Base-by-base conservation (phyloP, 495 filamentous ascomycete genomes). In the Aspergillus kassunensis region DNA sequence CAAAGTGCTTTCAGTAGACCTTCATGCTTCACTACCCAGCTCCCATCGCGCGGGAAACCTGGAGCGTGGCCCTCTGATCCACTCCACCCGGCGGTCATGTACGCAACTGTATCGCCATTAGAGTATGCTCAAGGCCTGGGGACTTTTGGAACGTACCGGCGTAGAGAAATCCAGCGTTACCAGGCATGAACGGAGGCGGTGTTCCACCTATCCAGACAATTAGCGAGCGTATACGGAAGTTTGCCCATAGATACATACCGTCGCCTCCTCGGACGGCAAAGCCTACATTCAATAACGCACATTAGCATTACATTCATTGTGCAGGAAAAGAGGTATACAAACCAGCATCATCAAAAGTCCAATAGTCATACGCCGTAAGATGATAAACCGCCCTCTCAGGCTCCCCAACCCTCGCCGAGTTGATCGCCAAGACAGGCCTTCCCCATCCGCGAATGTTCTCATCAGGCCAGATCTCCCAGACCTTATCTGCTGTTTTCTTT, bases 281-380 rank as follows among this genome's bases (percentile, higher is more conserved):
- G 0, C 55, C 55, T 57, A 49, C 4, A 21, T 20, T 27, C 11
- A 3, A 7, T 6, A 42, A 12, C 3, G 23, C 25, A 20, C 33
- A 19, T 27, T 12, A 55, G 18, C 35, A 13, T 11, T 7, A 40
- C 21, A 30, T 12, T 4, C 2, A 37, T 2, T 6, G 1, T 7
- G 8, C 12, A 20, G 44, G 30, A 20, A 41, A 4, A 24, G 15
- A 25, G 13, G 25, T 31, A 15, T n/a, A 44, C 54, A 19, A 11
- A 57, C 55, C 55, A 27, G 55, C 55, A 45, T 57, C 55, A 44
- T 57, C 55, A 49, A 57, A 57, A 6, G 11, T 49, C 55, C 55
- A 57, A 19, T 44, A 53, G 19, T 53, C 55, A 41, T 44, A 56
- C 7, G 54, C 44, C n/a, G 55, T 57, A 15, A 57, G 18, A 45